phyloP scores from a whole-genome alignment of 2,329 filamentous ascomycete species.

The Fusarium multiceps region DNA sequence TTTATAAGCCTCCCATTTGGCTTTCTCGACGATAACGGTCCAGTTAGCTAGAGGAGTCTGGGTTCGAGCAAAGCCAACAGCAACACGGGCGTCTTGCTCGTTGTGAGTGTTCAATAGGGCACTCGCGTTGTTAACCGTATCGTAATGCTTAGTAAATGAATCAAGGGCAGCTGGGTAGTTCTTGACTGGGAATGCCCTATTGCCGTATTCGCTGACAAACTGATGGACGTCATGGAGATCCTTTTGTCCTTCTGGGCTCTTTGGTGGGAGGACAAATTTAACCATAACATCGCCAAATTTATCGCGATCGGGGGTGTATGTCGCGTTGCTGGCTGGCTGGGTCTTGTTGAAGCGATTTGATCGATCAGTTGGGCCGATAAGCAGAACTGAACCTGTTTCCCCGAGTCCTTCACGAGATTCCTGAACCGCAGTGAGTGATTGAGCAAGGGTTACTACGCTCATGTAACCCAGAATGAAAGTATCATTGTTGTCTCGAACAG shows the following conservation, averaged over 20 bases:
- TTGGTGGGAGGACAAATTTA: conserved; percentile 71
- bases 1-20: conserved; percentile 76
- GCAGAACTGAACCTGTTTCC: conserved; percentile 73
- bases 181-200: conserved; percentile 67
- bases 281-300: conserved; percentile 59
- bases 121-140: conserved; percentile 72
- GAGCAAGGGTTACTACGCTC: conserved; percentile 79
- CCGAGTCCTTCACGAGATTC: conserved; percentile 76
- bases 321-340: conserved; percentile 59
- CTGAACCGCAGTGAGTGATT: conserved; percentile 70
- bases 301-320: conserved; percentile 53
- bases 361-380: conserved; percentile 73
- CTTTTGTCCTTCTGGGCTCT: conserved; percentile 50
- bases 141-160: conserved; percentile 66
- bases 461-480: conserved; percentile 82
- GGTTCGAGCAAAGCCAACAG: conserved; percentile 82
- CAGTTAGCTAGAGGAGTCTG: conserved; percentile 78
- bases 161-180: conserved; percentile 72
- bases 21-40: conserved; percentile 84
- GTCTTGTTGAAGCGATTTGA: conserved; percentile 72
- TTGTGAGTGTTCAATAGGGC: conserved; percentile 76
- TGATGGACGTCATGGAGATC: conserved; percentile 59
- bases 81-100: conserved; percentile 75
- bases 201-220: conserved; percentile 54
- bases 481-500: conserved; percentile 73